Evolutionary conservation across 768 basidiomycete genomes (phyloP).

Genomic region (Leccinum longicurvipes): DNA sequence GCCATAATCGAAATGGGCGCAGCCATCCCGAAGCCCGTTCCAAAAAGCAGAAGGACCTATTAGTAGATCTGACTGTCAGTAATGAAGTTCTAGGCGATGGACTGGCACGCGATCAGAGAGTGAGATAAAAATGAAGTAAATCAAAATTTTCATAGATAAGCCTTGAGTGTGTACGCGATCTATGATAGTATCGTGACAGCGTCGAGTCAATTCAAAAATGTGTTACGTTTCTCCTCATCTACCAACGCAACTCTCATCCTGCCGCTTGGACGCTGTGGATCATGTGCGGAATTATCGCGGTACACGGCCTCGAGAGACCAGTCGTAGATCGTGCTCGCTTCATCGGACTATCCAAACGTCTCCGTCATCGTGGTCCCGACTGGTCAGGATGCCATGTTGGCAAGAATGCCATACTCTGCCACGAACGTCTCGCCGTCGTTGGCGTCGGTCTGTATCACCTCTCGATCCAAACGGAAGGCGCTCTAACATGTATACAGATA

Average conservation of each 20-base stretch:
- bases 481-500: constrained; percentile 50
- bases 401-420: constrained; percentile 77
- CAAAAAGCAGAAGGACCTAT: no score
- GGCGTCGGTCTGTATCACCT: constrained; percentile 74
- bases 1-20: no score
- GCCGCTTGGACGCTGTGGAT: constrained; percentile 1
- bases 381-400: constrained; percentile 97
- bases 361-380: constrained; percentile 94
- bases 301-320: constrained; percentile 76
- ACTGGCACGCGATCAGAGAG: no score
- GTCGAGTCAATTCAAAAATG: not conserved
- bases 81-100: no score
- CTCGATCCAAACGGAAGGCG: not conserved
- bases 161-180: not conserved
- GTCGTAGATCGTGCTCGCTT: constrained; percentile 63
- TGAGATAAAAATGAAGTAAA: no score
- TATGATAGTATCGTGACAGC: not conserved
- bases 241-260: not conserved
- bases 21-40: no score
- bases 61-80: no score
- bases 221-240: not conserved
- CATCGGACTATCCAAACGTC: constrained; percentile 84
- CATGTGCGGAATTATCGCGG: constrained; percentile 94
- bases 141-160: no score
- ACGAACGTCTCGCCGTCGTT: constrained; percentile 96